Percentiles rank a stretch among this genome's conserved stretches.
Evolutionary conservation across 768 basidiomycete genomes (phyloP).

Genomic region (Boletellus ananiceps): DNA sequence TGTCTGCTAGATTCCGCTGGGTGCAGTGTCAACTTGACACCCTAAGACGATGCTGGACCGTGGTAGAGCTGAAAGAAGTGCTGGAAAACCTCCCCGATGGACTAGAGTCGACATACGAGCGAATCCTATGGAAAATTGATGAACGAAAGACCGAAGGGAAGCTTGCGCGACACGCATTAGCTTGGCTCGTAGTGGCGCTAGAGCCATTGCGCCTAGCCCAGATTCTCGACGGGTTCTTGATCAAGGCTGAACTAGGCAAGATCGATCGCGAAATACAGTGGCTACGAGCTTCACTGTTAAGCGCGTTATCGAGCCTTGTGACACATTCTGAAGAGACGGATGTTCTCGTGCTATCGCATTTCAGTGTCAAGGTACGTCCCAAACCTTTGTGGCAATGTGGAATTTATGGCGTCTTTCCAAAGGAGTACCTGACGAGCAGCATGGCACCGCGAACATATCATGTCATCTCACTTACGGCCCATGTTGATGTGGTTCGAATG

Average conservation of each 20-base stretch:
- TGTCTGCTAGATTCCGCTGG: constrained; percentile 1
- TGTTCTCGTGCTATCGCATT: neutral
- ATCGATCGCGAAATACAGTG: neutral
- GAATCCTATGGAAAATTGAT: neutral
- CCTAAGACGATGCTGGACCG: neutral
- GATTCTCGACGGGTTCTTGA: neutral
- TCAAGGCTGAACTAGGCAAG: neutral
- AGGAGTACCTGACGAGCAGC: constrained; percentile 4
- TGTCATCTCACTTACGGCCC: neutral
- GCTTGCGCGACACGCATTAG: neutral
- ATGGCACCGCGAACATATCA: neutral
- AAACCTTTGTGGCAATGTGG: neutral
- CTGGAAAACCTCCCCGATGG: neutral
- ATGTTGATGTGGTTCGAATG: neutral
- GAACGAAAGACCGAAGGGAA: neutral
- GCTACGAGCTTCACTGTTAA: neutral
- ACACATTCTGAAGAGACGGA: neutral
- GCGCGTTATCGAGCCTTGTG: neutral
- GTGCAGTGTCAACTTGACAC: constrained; percentile 4
- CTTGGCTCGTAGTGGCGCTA: neutral
- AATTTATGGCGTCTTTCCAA: no score
- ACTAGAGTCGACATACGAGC: constrained; percentile 3
- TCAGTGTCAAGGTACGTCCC: neutral
- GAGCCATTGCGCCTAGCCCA: neutral
- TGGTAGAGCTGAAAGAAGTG: neutral